Base-by-base conservation (phyloP, 495 filamentous ascomycete genomes). In the Aspergillus ellipticus region DNA sequence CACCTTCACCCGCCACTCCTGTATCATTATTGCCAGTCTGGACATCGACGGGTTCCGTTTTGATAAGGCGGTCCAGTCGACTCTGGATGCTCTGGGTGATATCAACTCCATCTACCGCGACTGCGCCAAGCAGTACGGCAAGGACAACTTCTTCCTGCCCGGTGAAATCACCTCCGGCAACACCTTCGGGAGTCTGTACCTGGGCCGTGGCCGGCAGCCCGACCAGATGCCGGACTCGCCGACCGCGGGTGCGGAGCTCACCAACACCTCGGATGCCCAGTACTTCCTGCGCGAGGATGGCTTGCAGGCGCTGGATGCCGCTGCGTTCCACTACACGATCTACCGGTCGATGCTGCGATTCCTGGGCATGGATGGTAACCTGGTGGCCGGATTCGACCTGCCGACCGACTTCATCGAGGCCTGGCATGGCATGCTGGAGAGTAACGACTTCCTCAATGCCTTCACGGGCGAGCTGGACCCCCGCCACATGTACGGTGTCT, bases 381-480 rank as follows among this genome's bases (percentile, higher is more conserved):
- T 74, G 13, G 67, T 66, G 49, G 72, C 77, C 1, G 71, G 69
- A 2, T 59, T 65, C 28, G 74, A 78, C 46, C 59, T 66, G 33
- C 66, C 71, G 10, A 69, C 70, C 35, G 68, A 81, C 55, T 79
- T 75, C 39, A 66, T 74, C 13, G 68, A 74, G 17, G 61, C 69
- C 4, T 81, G 75, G 76, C 68, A 74, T 28, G 55, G 66, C 13
- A 71, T 81, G 51, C 41, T 80, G 35, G 24, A 60, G 6, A 70
- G 69, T 3, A 79, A 80, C 39, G 78, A 81, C 58, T 49, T 80
- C 37, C 51, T 72, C 43, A 81, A 81, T 59, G 69, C 74, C 0
- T 74, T 76, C 57, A 81, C 75, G 10, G 78, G 78, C 24, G 60
- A 75, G 42, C 74, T 79, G 42, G 78, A 81, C 57, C 78, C 78